Base-by-base conservation (phyloP, 2,329 filamentous ascomycete genomes). In the Aspergillus awamori region DNA sequence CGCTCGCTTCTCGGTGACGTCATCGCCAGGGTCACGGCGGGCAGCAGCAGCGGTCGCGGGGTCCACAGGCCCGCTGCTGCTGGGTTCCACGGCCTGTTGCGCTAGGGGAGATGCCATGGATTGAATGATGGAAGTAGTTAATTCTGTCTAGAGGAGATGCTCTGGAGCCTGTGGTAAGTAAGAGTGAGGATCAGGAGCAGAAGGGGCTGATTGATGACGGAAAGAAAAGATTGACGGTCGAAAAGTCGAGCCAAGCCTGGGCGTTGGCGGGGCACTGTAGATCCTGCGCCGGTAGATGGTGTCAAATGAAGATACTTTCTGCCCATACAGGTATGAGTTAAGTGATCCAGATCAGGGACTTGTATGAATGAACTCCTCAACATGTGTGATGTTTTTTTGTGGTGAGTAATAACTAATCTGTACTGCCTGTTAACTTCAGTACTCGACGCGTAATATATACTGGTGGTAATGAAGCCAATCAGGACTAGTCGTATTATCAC, bases 1-100 rank as follows among this genome's bases (percentile, higher is more conserved):
- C 43, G 4, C 26, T 15, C 30, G 38, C 53, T 55, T 55, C 22
- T 55, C 39, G 39, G n/a, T 55, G 53, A 55, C 53, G 53, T 55
- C 53, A 55, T 45, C n/a, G 6, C 3, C 24, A 43, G 38, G 38
- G 53, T 24, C 45, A 24, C 15, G 20, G 53, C 39, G 28, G 15
- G 15, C 15, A n/a, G 13, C 47, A 5, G 8, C 11, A 11, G 8
- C 47, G 47, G 24, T 30, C 26, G 47, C 47, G 24, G 22, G 47
- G 47, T 49, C 24, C 28, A 49, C 47, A 49, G 15, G 5, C 10
- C 8, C 47, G 47, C 24, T 45, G 41, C 20, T 49, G 47, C n/a
- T 26, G 26, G 47, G 15, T 26, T 28, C 47, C 22, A 49, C 17
- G 39, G 24, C 15, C 2, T 20, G 20, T 20, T 20, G 20, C 20